Evolutionary conservation across 1,139 yeast genomes (phyloP), one percentile per base, ranked within the genome.

Genomic region (Protomyces inundatus): DNA sequence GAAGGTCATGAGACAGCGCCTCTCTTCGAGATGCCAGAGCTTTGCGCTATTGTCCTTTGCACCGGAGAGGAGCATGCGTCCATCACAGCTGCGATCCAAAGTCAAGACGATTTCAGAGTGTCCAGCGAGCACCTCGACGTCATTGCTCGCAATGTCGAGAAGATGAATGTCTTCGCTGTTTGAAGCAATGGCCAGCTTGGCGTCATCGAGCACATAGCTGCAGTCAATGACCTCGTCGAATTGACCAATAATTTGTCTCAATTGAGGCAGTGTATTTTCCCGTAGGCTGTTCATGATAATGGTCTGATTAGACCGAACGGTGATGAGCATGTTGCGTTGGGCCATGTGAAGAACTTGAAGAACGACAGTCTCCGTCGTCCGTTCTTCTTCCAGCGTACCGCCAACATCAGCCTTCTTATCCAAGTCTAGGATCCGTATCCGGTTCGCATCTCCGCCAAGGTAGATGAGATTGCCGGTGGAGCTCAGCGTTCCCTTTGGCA

Each of bases 141-240:
- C 88, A 55, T 87, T 77, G 6, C 89, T 88, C 40, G 74, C 73
- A 48, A 74, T 73, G 14, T 72, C 69, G 6, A 57, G 70, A 68
- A 93, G 76, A 72, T 98, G 80, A 62, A 93, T 78, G 2, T 95
- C 85, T n/a, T 97, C 96, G 0, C 98, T 88, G 74, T 93, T 93
- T 10, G 98, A 91, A 1, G 98, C 97, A 70, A 93, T 76, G 1
- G 96, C 97, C 58, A 91, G 74, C 46, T 67, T 65, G 32, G 71
- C 69, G 10, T 79, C 74, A 6, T 90, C 88, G 0, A 95, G 95
- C 50, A 86, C 87, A 71, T 85, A 86, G 68, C 84, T 82, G 75
- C 90, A 81, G 72, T 90, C 98, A 6, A 97, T 96, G 71, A 93
- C 86, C 42, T 95, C 95, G 67, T 97, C 98, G 75, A 93, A 97